Conservation (phyloP, 78 protist species). For the Neovahlkampfia damariscottae region DNA sequence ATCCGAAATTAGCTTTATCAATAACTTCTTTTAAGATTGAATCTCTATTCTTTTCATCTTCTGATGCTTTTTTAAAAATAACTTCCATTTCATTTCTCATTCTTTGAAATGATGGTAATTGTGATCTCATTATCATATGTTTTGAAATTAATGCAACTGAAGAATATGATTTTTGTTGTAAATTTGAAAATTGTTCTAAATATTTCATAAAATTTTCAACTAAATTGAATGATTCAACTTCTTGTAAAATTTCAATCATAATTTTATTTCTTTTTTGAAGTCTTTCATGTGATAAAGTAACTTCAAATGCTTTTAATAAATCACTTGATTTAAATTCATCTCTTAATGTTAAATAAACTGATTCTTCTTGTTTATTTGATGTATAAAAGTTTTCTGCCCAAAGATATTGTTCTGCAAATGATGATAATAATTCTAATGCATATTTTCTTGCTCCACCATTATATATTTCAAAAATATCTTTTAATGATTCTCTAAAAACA, state of each 20-base stretch:
- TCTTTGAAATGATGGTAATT: neutral
- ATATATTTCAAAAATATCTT: neutral
- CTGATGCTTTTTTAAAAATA: neutral
- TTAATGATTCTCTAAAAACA: neutral
- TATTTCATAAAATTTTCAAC: neutral
- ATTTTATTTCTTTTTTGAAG: neutral
- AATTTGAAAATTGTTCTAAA: neutral
- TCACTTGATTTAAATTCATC: neutral
- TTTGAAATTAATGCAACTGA: neutral
- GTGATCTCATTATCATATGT: neutral
- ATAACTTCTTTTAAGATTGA: neutral
- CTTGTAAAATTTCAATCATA: neutral
- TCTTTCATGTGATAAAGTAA: neutral
- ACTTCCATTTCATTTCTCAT: neutral
- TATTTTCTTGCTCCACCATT: neutral
- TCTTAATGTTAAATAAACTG: neutral
- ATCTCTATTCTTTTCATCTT: neutral
- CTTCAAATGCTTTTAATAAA: neutral
- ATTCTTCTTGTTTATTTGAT: neutral
- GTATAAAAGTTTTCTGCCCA: neutral
- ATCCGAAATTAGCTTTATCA: neutral
- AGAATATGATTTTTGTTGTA: neutral
- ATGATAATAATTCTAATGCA: neutral
- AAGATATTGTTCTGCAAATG: neutral
- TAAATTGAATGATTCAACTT: neutral